Base-by-base conservation (phyloP, 768 basidiomycete species). In the Bullera alba region DNA sequence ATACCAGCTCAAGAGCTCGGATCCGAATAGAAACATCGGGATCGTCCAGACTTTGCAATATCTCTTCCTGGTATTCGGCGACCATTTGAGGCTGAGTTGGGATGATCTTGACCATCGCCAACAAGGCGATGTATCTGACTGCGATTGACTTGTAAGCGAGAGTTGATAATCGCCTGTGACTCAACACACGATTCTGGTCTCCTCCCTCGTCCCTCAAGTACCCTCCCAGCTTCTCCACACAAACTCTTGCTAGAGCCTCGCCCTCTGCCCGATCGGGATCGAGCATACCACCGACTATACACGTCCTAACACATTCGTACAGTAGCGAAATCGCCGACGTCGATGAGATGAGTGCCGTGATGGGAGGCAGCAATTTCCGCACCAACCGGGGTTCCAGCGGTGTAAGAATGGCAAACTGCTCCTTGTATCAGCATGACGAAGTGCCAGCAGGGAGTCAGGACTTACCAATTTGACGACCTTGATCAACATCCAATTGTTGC, bases 401-500 rank as follows among this genome's bases (percentile, higher is more conserved):
- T 1, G 87, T 87, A 17, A 99, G 74, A 16, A 85, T 83, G 19
- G 93, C 92, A 75, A 99, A 96, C 93, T 97, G 48, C 17, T 8
- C 26, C 63, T 5, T 25, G 15, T 46, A 25, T 54, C 46, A 57
- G 50, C 16, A 25, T 10, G 15, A 19, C 17, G n/a, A 50, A 50
- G 19, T 44, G 53, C 39, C 3, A 51, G 53, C 6, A 44, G 27
- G 25, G 39, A 15, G 15, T n/a, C 21, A 21, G 8, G 16, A 42
- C 37, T 42, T 72, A 91, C 93, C 71, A 97, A 73, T 75, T 99
- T 99, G 69, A 97, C 83, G 47, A 97, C 85, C 75, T 99, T 99
- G 73, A 99, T 99, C 52, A 99, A 79, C 88, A 97, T 93, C 95
- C 95, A 99, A 63, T 99, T 99, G 72, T 99, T 97, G 8, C 87